A percentile compares a stretch with the other conserved stretches of the same genome.
Evolutionary conservation across 1,139 yeast genomes (phyloP).

Genomic region (Candida sojae): DNA sequence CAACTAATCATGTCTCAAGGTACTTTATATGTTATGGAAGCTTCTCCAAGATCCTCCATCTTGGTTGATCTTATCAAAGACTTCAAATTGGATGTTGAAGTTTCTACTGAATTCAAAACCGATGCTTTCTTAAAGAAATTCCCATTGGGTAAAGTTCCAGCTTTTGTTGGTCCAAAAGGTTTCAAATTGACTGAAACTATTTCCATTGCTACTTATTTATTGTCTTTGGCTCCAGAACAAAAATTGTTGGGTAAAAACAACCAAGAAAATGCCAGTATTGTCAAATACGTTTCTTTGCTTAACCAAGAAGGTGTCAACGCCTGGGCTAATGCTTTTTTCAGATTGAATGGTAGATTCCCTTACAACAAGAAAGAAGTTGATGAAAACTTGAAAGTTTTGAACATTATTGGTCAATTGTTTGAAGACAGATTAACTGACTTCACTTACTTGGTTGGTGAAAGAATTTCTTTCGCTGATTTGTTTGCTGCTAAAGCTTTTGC

Average conservation of each 20-base stretch:
- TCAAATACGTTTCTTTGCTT: constrained; percentile 82
- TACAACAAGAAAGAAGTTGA: constrained; percentile 85
- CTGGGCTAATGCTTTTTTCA: constrained; percentile 44
- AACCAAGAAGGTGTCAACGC: constrained; percentile 54
- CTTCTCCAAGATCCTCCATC: constrained; percentile 55
- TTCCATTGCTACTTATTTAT: constrained; percentile 60
- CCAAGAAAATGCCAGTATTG: constrained; percentile 67
- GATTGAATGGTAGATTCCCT: constrained; percentile 34
- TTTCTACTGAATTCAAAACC: constrained; percentile 38
- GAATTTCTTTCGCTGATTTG: constrained; percentile 83
- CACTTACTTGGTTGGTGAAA: constrained; percentile 92
- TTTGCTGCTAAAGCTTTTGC: constrained; percentile 57
- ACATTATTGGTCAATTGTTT: constrained; percentile 42
- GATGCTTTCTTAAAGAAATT: constrained; percentile 50
- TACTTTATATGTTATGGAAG: constrained; percentile 50
- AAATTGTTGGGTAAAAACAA: constrained; percentile 57
- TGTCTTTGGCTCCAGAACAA: constrained; percentile 33
- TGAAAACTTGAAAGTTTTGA: constrained; percentile 44
- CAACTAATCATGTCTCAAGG: constrained; percentile 58
- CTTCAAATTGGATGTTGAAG: constrained; percentile 66
- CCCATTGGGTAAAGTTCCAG: constrained; percentile 78
- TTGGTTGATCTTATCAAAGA: constrained; percentile 46
- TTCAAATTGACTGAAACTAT: constrained; percentile 74
- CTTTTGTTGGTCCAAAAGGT: constrained; percentile 80
- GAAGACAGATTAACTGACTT: constrained; percentile 69